Conservation (phyloP, 495 filamentous ascomycete species). For the Cercophora scortea region DNA sequence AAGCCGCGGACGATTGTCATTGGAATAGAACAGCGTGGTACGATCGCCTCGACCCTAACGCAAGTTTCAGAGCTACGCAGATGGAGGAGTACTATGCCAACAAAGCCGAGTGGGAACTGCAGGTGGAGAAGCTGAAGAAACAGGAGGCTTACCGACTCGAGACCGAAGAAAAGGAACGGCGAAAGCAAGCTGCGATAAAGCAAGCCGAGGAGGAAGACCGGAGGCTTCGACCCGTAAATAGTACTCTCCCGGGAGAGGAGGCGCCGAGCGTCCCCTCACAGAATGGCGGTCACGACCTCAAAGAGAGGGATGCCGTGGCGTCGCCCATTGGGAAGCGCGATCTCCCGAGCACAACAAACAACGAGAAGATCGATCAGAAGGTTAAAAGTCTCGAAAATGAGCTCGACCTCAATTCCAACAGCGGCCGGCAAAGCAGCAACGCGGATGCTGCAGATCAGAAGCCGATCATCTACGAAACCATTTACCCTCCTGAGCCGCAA, state of each 20-base stretch:
- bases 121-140: constrained; percentile 16
- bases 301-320: constrained; percentile 1
- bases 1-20: constrained; percentile 54
- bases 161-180: constrained; percentile 5
- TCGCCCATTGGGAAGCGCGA: not conserved
- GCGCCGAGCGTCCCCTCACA: not conserved
- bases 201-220: constrained; percentile 8
- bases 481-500: constrained; percentile 18
- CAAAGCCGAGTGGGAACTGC: constrained; percentile 25
- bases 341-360: not conserved
- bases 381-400: constrained; percentile 6
- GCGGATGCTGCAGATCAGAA: constrained; percentile 10
- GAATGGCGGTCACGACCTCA: not conserved
- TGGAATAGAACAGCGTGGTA: constrained; percentile 69
- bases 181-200: constrained; percentile 6
- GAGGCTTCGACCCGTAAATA: constrained; percentile 3
- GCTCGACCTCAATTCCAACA: constrained; percentile 13
- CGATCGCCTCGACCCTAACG: constrained; percentile 46
- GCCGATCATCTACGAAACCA: constrained; percentile 10
- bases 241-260: not conserved
- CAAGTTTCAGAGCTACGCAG: constrained; percentile 24
- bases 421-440: not conserved
- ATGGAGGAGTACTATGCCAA: constrained; percentile 30
- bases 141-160: constrained; percentile 2
- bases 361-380: constrained; percentile 1